These are phyloP conservation scores for Apostasia ramifera DNA, from an alignment of 106 monocot species.

Conservation along the genomic window DNA sequence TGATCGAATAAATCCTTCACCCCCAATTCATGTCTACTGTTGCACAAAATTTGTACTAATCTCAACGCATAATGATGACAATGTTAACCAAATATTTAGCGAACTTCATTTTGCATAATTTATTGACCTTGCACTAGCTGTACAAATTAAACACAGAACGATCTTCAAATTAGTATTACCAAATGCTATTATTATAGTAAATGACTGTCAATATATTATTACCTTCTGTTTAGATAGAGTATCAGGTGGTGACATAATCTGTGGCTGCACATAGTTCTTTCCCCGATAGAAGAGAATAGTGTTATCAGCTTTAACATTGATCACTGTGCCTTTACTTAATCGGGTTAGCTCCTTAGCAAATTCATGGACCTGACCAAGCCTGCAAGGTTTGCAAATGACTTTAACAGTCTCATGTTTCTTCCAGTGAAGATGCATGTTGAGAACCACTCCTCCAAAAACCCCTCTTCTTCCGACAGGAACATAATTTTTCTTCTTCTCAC, in stretches of 20 bases:
- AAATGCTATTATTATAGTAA: too few species aligned
- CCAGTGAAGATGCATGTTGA: conserved; percentile 97
- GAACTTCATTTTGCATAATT: too few species aligned
- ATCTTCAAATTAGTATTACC: too few species aligned
- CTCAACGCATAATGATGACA: too few species aligned
- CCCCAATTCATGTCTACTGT: too few species aligned
- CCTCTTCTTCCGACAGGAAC: conserved; percentile 73
- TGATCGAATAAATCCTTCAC: too few species aligned
- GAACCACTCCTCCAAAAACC: conserved; percentile 88
- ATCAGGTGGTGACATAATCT: conserved; percentile 68
- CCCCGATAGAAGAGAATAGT: conserved; percentile 80
- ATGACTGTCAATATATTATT: background rate
- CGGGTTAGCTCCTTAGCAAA: conserved; percentile 69
- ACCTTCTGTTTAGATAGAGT: conserved; percentile 85
- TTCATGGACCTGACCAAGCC: conserved; percentile 75
- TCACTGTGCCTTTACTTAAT: conserved; percentile 74
- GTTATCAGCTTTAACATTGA: conserved; percentile 62
- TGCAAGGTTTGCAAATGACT: conserved; percentile 75
- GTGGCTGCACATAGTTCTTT: conserved; percentile 81
- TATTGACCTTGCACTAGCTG: too few species aligned
- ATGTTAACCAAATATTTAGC: too few species aligned
- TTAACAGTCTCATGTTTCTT: conserved; percentile 95
- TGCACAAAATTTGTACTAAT: too few species aligned
- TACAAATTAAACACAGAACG: too few species aligned
- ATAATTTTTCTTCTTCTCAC: conserved; percentile 90